Evolutionary conservation across 805 yeast species (phyloP), one percentile per base, ranked within the genome.

Genomic region (Ogataea methylovora): DNA sequence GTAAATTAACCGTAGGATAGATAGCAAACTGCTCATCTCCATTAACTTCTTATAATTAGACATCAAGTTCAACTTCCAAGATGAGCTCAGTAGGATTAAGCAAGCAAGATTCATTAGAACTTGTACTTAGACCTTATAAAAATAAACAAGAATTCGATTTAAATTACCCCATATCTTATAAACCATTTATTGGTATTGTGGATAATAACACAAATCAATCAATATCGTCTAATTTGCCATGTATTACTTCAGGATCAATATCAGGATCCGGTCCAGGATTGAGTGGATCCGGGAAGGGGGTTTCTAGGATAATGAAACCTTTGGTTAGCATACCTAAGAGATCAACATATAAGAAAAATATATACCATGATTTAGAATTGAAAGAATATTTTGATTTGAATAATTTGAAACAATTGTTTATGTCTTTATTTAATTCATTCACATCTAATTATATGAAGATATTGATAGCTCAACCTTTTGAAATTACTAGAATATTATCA

Each of bases 391-490:
- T 82, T 39, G 85, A 80, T 46, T 45, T 66, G 41, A 63, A 62
- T 42, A 76, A 77, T 49, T 56, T 83, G 46, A 65, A 65, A 34
- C 84, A 76, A 41, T 52, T 80, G 23, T 43, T 78, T 5, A 64
- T 68, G 34, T 73, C 77, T 27, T 63, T 86, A 39, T 56, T 76
- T 17, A 65, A 70, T 51, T 75, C 82, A 29, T 75, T 85, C 40
- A 48, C 78, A 33, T 74, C 75, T 43, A 80, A 78, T 43, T 90
- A 92, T 60, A 56, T 76, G 35, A 77, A 76, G 39, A 75, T 79
- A 29, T 55, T 86, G 22, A 52, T 84, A 8, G 72, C 84, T 14
- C 97, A 92, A 57, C 97, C 98, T 2, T 79, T 88, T 56, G 97
- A 90, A 46, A 81, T 84, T 13, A 74, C 84, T 5, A 68, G 90